Evolutionary conservation across 2,329 filamentous ascomycete genomes (phyloP).

Genomic region (Pezicula carpinea): DNA sequence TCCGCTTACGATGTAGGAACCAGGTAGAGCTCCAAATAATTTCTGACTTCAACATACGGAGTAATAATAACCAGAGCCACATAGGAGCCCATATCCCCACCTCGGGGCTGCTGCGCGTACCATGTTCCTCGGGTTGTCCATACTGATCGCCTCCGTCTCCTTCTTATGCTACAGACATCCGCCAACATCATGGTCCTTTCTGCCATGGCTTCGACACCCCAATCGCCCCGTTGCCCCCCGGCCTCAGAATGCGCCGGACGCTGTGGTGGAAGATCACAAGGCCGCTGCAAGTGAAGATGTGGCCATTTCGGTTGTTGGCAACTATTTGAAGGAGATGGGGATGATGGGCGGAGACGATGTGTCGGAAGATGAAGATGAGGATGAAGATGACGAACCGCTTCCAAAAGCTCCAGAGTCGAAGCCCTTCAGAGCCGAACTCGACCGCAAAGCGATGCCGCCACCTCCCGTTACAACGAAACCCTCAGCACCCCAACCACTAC

Average conservation of each 20-base stretch:
- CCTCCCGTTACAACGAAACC: constrained; percentile 20
- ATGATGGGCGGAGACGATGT: neutral
- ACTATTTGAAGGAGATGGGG: constrained; percentile 1
- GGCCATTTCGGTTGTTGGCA: neutral
- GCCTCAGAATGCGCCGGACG: constrained; percentile 7
- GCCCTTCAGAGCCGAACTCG: constrained; percentile 13
- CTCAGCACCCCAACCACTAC: constrained; percentile 13
- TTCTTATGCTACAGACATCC: constrained; percentile 51
- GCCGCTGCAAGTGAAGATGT: neutral
- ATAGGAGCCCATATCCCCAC: neutral
- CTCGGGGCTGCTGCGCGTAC: constrained; percentile 38
- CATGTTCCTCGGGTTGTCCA: constrained; percentile 50
- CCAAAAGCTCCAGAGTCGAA: neutral
- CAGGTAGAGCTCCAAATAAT: neutral
- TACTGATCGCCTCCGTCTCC: constrained; percentile 57
- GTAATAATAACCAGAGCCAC: too few relatives aligned
- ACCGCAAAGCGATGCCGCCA: constrained; percentile 35
- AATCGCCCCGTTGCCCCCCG: constrained; percentile 4
- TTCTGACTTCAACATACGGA: too few relatives aligned
- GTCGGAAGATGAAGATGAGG: neutral
- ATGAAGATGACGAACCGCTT: neutral
- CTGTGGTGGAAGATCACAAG: neutral
- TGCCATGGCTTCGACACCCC: constrained; percentile 25
- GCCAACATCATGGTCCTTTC: constrained; percentile 41
- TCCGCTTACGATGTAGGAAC: neutral